Percentiles rank a stretch among this genome's conserved stretches.
phyloP scores from a whole-genome alignment of 2,329 filamentous ascomycete species.

The Thelonectria blattea region DNA sequence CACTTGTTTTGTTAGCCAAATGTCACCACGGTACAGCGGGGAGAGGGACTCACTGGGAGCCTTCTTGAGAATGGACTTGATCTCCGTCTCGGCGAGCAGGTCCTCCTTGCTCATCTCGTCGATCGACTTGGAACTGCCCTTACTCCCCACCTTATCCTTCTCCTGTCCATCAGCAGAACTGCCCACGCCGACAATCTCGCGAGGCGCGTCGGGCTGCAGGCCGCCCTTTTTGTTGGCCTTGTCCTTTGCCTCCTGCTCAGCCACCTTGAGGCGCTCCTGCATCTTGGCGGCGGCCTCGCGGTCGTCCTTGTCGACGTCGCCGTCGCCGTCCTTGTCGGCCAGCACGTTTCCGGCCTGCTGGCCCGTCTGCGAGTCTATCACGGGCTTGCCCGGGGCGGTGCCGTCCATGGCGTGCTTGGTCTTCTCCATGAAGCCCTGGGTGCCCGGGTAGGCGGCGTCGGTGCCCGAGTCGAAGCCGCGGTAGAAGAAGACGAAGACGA shows the following conservation, averaged over 20 bases:
- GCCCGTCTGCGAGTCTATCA: conserved; percentile 49
- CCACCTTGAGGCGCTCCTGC: conserved; percentile 68
- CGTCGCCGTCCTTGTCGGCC: conserved; percentile 60
- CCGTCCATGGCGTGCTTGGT: conserved; percentile 62
- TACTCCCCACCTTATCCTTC: conserved; percentile 36
- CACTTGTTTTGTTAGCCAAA: conserved; percentile 60
- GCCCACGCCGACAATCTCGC: conserved; percentile 63
- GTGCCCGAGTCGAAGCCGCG: conserved; percentile 60
- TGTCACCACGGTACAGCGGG: background rate
- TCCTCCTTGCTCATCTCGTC: conserved; percentile 61
- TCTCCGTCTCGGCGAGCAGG: conserved; percentile 69
- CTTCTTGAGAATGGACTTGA: conserved; percentile 82
- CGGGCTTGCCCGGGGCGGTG: conserved; percentile 43
- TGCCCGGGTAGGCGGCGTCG: conserved; percentile 50
- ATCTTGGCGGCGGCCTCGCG: conserved; percentile 56
- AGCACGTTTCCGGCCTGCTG: conserved; percentile 48
- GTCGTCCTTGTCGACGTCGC: conserved; percentile 63
- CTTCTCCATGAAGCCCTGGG: conserved; percentile 65
- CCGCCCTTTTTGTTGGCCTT: conserved; percentile 70
- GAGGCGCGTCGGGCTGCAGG: conserved; percentile 64
- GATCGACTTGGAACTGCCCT: conserved; percentile 38
- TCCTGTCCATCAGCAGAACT: conserved; percentile 61
- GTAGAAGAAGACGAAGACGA: conserved; percentile 76
- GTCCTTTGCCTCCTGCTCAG: conserved; percentile 72
- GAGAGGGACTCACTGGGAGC: conserved; percentile 70